phyloP scores from a whole-genome alignment of 2,329 filamentous ascomycete genomes.

The Penicillium sp. region DNA sequence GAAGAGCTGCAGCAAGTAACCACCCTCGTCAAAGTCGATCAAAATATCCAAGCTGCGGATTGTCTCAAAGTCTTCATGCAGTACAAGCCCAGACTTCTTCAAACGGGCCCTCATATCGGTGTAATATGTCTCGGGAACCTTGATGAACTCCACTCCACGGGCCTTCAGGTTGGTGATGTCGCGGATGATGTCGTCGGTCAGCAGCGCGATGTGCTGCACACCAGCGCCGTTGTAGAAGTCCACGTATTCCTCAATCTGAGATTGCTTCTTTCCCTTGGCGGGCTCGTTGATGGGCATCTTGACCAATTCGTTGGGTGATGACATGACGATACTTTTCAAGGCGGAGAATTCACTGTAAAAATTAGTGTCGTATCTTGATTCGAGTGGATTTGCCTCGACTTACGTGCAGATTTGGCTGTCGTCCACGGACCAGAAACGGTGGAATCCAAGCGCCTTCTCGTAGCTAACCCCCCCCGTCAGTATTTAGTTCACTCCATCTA shows the following conservation, averaged over 20 bases:
- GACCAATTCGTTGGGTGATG: constrained; percentile 77
- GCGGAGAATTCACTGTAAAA: constrained; percentile 71
- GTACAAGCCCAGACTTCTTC: constrained; percentile 58
- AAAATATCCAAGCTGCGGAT: constrained; percentile 79
- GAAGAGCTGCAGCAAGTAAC: constrained; percentile 76
- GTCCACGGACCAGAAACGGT: constrained; percentile 96
- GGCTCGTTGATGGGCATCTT: constrained; percentile 99
- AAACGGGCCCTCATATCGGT: constrained; percentile 71
- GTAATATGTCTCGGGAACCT: constrained; percentile 85
- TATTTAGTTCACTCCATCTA: neutral
- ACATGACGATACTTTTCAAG: constrained; percentile 87
- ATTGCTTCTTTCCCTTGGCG: constrained; percentile 82
- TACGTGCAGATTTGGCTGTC: constrained; percentile 82
- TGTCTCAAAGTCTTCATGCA: constrained; percentile 78
- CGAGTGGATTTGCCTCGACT: constrained; percentile 9
- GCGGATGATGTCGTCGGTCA: constrained; percentile 75
- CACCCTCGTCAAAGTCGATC: constrained; percentile 92
- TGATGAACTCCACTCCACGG: constrained; percentile 91
- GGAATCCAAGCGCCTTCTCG: constrained; percentile 85
- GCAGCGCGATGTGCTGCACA: constrained; percentile 90
- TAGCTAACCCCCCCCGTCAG: constrained; percentile 63
- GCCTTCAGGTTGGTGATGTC: constrained; percentile 76
- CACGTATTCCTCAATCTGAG: constrained; percentile 92
- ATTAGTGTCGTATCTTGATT: constrained; percentile 1
- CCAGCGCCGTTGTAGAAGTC: constrained; percentile 87